Conservation (phyloP, 495 filamentous ascomycete species). For the Hamigera avellanea region DNA sequence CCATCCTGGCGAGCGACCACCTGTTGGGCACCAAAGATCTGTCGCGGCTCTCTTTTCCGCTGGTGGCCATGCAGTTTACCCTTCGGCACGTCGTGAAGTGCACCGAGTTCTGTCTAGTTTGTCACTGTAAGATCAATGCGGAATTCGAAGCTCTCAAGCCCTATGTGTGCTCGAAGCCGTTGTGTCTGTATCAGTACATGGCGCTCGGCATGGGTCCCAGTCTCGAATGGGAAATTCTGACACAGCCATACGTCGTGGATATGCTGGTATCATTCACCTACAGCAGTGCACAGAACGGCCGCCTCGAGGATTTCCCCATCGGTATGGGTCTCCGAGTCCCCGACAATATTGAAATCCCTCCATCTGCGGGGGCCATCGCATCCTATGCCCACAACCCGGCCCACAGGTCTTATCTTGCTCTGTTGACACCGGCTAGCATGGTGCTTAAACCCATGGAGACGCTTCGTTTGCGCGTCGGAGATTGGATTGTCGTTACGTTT, state of each 20-base stretch:
- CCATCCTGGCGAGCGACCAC: constrained; percentile 40
- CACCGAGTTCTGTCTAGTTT: constrained; percentile 81
- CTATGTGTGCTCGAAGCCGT: constrained; percentile 69
- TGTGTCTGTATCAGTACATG: constrained; percentile 91
- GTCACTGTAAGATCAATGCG: constrained; percentile 59
- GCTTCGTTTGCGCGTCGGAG: constrained; percentile 31
- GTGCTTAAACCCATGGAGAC: constrained; percentile 28
- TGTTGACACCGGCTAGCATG: too few species aligned
- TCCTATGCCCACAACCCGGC: not conserved
- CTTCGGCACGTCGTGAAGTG: constrained; percentile 72
- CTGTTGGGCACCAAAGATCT: constrained; percentile 16
- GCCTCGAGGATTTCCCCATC: constrained; percentile 50
- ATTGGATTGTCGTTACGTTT: constrained; percentile 42
- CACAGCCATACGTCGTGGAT: constrained; percentile 77
- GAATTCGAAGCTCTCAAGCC: constrained; percentile 82
- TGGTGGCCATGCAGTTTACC: constrained; percentile 69
- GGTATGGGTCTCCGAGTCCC: constrained; percentile 66
- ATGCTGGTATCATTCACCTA: constrained; percentile 79
- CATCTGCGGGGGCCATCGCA: not conserved
- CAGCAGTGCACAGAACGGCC: constrained; percentile 31
- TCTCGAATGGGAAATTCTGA: constrained; percentile 72
- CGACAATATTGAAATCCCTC: not conserved
- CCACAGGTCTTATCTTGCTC: too few species aligned
- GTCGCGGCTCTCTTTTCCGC: constrained; percentile 43
- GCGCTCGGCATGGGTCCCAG: constrained; percentile 74